A percentile compares a stretch with the other conserved stretches of the same genome.
phyloP scores from a whole-genome alignment of 176 grass and related monocot genomes.

The Aegilops speltoides region DNA sequence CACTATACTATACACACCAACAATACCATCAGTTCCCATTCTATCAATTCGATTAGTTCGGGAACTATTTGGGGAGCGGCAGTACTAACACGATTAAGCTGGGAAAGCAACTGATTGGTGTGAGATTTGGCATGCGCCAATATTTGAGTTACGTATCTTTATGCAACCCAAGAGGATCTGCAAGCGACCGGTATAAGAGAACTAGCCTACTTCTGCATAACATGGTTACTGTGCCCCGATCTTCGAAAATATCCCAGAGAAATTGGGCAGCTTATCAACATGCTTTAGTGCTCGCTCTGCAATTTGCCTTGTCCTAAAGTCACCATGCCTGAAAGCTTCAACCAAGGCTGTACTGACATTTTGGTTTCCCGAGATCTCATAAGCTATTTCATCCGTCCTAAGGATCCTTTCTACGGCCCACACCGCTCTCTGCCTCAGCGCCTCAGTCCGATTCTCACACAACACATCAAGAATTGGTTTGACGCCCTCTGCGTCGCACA shows the following conservation, averaged over 20 bases:
- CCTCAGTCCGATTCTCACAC: constrained; percentile 63
- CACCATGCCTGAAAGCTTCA: constrained; percentile 89
- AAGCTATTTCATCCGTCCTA: constrained; percentile 70
- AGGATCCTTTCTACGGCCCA: constrained; percentile 97
- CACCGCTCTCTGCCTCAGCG: constrained; percentile 60
- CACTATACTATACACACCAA: constrained; percentile 41
- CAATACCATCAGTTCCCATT: constrained; percentile 34
- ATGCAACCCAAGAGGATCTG: constrained; percentile 2
- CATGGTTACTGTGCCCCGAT: constrained; percentile 52
- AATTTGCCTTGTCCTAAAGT: constrained; percentile 85
- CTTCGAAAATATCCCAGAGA: constrained; percentile 91
- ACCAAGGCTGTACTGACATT: constrained; percentile 89
- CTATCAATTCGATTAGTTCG: not conserved
- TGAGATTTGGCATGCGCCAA: constrained; percentile 6
- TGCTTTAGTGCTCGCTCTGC: constrained; percentile 93
- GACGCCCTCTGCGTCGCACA: constrained; percentile 77
- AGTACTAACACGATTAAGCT: not conserved
- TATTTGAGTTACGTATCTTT: not conserved
- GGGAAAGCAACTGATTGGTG: not conserved
- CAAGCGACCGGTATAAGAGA: constrained; percentile 36
- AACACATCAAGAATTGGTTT: constrained; percentile 74
- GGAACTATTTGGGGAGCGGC: not conserved
- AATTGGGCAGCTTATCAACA: constrained; percentile 96
- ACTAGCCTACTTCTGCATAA: constrained; percentile 26
- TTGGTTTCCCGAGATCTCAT: constrained; percentile 85